Evolutionary conservation across 805 yeast species (phyloP).

Genomic region (Candida easanensis): DNA sequence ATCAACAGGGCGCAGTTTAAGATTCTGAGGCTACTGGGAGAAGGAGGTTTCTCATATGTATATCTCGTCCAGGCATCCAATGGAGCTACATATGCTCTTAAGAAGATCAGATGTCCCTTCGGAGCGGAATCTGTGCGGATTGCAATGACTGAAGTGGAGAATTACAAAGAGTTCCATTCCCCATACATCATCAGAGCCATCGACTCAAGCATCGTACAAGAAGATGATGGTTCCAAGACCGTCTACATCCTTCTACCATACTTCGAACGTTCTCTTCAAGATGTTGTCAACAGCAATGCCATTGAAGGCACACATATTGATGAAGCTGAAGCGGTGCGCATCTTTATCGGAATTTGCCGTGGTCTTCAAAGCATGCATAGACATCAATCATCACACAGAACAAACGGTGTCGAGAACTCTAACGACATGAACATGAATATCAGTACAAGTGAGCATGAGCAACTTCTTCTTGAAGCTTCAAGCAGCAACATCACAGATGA

Average conservation of each 20-base stretch:
- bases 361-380: constrained; percentile 76
- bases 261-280: constrained; percentile 72
- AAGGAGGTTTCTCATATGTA: constrained; percentile 87
- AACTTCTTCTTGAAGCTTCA: constrained; percentile 12
- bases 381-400: constrained; percentile 16
- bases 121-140: constrained; percentile 72
- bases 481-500: constrained; percentile 3
- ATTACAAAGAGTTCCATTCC: constrained; percentile 65
- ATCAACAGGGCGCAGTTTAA: constrained; percentile 62
- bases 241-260: constrained; percentile 80
- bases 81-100: constrained; percentile 63
- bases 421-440: constrained; percentile 11
- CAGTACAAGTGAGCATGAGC: constrained; percentile 15
- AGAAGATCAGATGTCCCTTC: constrained; percentile 84
- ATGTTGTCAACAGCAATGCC: constrained; percentile 63
- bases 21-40: constrained; percentile 75
- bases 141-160: constrained; percentile 77
- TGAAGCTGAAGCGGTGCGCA: constrained; percentile 60
- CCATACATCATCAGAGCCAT: constrained; percentile 67
- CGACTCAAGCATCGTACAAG: constrained; percentile 71
- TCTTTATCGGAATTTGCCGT: constrained; percentile 67
- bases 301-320: constrained; percentile 51
- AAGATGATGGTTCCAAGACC: constrained; percentile 74
- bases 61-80: constrained; percentile 61
- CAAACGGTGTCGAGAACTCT: background rate